These are phyloP conservation scores for Metschnikowia shivogae DNA, from an alignment of 805 yeast genomes.

Conservation along the genomic window DNA sequence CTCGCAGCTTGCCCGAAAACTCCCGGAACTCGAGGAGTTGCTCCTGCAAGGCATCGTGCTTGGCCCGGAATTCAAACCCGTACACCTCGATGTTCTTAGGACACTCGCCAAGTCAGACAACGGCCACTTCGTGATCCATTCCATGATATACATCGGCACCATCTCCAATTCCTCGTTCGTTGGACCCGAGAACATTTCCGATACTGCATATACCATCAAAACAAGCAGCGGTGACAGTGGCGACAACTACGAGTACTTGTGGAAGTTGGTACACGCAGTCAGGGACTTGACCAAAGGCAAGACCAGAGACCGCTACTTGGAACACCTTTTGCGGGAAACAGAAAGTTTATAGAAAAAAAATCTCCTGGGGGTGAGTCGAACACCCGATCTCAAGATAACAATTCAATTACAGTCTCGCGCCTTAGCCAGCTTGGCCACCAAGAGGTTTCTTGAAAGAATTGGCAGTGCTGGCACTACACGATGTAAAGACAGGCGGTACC, in stretches of 20 bases:
- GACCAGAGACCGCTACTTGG: constrained; percentile 32
- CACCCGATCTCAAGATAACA: constrained; percentile 49
- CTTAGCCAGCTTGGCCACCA: constrained; percentile 51
- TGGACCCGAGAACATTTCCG: constrained; percentile 66
- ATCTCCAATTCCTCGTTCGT: constrained; percentile 75
- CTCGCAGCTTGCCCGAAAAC: not conserved
- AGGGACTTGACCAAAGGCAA: constrained; percentile 18
- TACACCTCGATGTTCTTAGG: constrained; percentile 5
- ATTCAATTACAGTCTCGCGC: constrained; percentile 47
- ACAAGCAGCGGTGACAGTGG: constrained; percentile 77
- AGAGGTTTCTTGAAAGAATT: constrained; percentile 20
- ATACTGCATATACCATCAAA: constrained; percentile 60
- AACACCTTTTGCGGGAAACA: constrained; percentile 20
- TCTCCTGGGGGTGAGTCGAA: constrained; percentile 52
- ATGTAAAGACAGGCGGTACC: no score
- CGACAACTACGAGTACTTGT: constrained; percentile 66
- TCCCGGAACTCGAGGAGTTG: no score
- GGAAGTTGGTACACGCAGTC: constrained; percentile 47
- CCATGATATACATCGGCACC: constrained; percentile 80
- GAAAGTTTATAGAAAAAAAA: constrained; percentile 8
- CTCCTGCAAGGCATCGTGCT: not conserved
- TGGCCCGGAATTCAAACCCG: constrained; percentile 1
- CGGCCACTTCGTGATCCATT: constrained; percentile 44
- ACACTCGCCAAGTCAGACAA: constrained; percentile 18
- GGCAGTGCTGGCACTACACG: no score